These are phyloP conservation scores for Piedraia hortae DNA, from an alignment of 2,329 filamentous ascomycete species.

Conservation along the genomic window DNA sequence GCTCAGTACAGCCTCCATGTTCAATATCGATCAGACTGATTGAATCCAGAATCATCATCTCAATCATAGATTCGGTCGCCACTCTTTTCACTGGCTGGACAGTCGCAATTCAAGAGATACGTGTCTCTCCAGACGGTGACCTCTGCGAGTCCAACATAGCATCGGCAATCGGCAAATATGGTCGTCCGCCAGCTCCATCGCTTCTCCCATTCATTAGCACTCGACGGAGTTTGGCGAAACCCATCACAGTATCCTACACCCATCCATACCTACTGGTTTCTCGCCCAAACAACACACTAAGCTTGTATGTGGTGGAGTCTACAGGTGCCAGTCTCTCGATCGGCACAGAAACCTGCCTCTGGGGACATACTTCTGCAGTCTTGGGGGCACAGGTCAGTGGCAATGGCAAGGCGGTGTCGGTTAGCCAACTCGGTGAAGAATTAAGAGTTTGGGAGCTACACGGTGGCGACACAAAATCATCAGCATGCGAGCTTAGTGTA, in stretches of 20 bases:
- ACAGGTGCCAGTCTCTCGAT: constrained; percentile 37
- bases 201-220: constrained; percentile 11
- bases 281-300: constrained; percentile 65
- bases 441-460: constrained; percentile 70
- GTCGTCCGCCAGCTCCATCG: too few relatives aligned
- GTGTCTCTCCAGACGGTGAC: constrained; percentile 26
- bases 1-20: constrained; percentile 49
- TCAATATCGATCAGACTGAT: constrained; percentile 57
- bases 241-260: constrained; percentile 25
- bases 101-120: constrained; percentile 71
- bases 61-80: constrained; percentile 63
- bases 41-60: constrained; percentile 38
- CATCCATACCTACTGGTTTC: constrained; percentile 71
- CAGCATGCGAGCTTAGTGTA: constrained; percentile 14
- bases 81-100: constrained; percentile 59
- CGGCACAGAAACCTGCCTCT: constrained; percentile 46
- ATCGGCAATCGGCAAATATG: constrained; percentile 22
- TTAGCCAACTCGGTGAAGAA: constrained; percentile 44
- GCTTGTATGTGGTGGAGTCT: constrained; percentile 56
- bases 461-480: constrained; percentile 28
- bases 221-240: constrained; percentile 11
- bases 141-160: constrained; percentile 23
- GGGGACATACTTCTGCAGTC: constrained; percentile 78
- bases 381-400: constrained; percentile 63
- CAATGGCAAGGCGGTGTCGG: constrained; percentile 69